Evolutionary conservation across 2,329 filamentous ascomycete genomes (phyloP), one percentile per base, ranked within the genome.

Genomic region (Bisporella sp.): DNA sequence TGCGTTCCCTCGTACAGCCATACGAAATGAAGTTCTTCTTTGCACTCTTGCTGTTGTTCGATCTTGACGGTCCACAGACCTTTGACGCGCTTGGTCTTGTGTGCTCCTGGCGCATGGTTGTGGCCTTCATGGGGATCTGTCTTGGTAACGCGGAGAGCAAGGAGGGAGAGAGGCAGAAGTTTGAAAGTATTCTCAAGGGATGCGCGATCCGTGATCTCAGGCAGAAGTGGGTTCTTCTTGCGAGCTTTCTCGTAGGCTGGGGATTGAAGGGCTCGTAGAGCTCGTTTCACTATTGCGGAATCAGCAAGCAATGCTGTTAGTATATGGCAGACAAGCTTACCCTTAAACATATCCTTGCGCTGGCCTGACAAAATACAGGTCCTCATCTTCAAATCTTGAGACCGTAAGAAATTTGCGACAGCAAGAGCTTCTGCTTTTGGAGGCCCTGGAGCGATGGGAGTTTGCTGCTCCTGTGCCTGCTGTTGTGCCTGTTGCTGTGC

Each of bases 331-430:
- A 44, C 46, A 37, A 2, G 11, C 65, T 46, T 74, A 92, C 89
- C 90, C 77, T 85, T 87, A 71, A 99, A 97, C 88, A 99, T 95
- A 59, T 99, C 92, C 72, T 96, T 97, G 63, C 93, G 82, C 76
- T 96, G 91, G 62, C 93, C 93, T 59, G 96, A 91, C 58, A 97
- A 79, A 57, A 99, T 95, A 67, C 88, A 92, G 13, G 91, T 96
- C 56, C 93, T 79, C 13, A 81, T 78, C 78, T 99, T 99, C 57
- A 99, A 73, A 53, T 93, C 81, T 71, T 96, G 91, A 52, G 78
- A 70, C 59, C 84, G 83, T 53, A 99, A 73, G 71, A 95, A 99
- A 64, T 89, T 85, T 59, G 93, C 95, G 49, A 99, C 79, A 6
- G 91, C 90, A 43, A 97, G 72, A 21, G 90, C 91, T 63, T 90